Evolutionary conservation across 2,329 filamentous ascomycete genomes (phyloP), one percentile per base, ranked within the genome.

Genomic region (Coniochaeta ligniaria): DNA sequence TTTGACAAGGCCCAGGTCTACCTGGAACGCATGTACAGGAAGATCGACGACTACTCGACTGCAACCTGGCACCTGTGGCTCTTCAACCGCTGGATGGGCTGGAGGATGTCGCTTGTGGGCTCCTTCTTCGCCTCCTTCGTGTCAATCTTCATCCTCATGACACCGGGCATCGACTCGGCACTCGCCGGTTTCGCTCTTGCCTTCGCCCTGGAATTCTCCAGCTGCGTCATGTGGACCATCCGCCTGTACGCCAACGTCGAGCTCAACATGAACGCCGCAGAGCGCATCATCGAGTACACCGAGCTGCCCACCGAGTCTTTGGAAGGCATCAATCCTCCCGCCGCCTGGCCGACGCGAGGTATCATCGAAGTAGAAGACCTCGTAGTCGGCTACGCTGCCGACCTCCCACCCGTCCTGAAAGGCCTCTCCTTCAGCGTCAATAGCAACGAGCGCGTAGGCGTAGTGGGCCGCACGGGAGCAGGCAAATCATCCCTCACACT

Each of bases 401-500:
- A 91, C 64, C 76, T 93, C 0, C 85, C 87, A 0, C 83, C 89
- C 0, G 87, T 92, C 0, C 76, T 93, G 2, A 89, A 84, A 70
- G 86, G 86, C 0, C 76, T 93, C 20, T 85, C 78, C 1, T 92
- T 94, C 72, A 76, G 74, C 16, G 82, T 92, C 14, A 78, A 85
- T 45, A 79, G 83, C 60, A 88, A 88, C 64, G 84, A 92, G 73
- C 79, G 90, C 16, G 76, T 93, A 17, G 89, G 89, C n/a, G 86
- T 92, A 3, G 86, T 93, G 5, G 90, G 90, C 12, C 84, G 90
- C 17, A 93, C 90, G 0, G 90, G 90, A 3, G 89, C 89, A 0
- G 90, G 90, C 60, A 93, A 93, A 73, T 91, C 88, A 0, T 90
- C 87, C 0, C 74, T 93, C 24, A 91, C 90, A 0, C 77, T 92